phyloP scores from a whole-genome alignment of 2,329 filamentous ascomycete genomes.

The Didymellaceae sp. region DNA sequence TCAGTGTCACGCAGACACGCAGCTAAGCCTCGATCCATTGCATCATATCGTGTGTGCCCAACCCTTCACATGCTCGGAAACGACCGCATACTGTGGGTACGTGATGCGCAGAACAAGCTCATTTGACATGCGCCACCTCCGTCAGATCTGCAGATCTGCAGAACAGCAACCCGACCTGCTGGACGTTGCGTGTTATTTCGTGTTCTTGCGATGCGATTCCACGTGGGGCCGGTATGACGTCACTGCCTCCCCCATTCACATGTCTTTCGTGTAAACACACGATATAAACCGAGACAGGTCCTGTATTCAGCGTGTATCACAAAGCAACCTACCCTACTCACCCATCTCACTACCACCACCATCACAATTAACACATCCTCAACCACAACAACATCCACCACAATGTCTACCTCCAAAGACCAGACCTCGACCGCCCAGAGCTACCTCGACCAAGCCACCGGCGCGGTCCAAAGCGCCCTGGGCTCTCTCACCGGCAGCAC shows the following conservation, averaged over 20 bases:
- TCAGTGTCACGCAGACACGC: conserved; percentile 10
- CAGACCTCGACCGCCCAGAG: conserved; percentile 80
- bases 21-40: not conserved
- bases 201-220: no score
- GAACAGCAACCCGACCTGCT: not conserved
- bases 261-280: not conserved
- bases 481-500: conserved; percentile 76
- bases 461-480: conserved; percentile 73
- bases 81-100: not conserved
- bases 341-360: not conserved
- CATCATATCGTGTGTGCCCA: conserved; percentile 3
- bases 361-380: not conserved
- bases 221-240: conserved; percentile 12
- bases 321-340: not conserved
- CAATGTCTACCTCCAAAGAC: conserved; percentile 60
- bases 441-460: conserved; percentile 67
- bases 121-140: conserved; percentile 14
- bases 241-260: conserved; percentile 4
- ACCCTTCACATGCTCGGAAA: not conserved
- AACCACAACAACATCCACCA: conserved; percentile 30
- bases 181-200: conserved; percentile 10
- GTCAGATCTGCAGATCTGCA: conserved; percentile 10
- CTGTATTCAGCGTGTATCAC: not conserved
- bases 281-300: conserved; percentile 9
- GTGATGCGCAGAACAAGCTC: conserved; percentile 3